Percentiles rank a stretch among this genome's conserved stretches.
These are phyloP conservation scores for Irineochytrium annulatum DNA, from an alignment of 192 early-diverging fungal genomes.

Conservation along the genomic window DNA sequence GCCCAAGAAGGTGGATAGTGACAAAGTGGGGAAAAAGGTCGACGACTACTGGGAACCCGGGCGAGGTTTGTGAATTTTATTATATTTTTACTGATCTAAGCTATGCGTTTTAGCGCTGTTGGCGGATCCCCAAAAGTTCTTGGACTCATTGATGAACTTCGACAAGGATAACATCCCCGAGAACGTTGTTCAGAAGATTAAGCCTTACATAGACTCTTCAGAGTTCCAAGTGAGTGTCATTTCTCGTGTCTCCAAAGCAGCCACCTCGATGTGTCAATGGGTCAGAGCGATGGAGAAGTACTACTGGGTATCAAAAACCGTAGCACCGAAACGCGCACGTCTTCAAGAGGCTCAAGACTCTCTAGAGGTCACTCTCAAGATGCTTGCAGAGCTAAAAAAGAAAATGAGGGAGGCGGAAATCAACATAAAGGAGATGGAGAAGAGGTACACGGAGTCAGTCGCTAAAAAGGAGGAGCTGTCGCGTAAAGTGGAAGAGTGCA, in stretches of 20 bases:
- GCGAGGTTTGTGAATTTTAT: conserved; percentile 2
- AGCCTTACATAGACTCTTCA: conserved; percentile 61
- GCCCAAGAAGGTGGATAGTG: conserved; percentile 60
- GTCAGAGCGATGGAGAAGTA: conserved; percentile 66
- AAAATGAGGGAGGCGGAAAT: conserved; percentile 56
- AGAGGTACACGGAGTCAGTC: conserved; percentile 51
- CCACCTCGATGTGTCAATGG: conserved; percentile 63
- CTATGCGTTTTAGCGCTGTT: conserved; percentile 24
- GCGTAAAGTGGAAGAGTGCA: conserved; percentile 58
- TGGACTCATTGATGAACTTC: conserved; percentile 57
- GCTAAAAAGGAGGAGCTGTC: conserved; percentile 62
- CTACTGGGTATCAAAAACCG: conserved; percentile 53
- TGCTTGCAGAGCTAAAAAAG: conserved; percentile 53
- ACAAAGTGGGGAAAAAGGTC: conserved; percentile 57
- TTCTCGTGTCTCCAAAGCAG: conserved; percentile 53
- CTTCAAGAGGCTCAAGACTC: conserved; percentile 54
- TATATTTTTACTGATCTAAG: background rate
- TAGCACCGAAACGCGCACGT: conserved; percentile 55
- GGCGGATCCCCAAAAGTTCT: conserved; percentile 57
- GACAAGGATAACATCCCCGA: conserved; percentile 61
- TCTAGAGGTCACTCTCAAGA: conserved; percentile 52
- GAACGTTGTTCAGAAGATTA: conserved; percentile 49
- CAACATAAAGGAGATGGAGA: conserved; percentile 64
- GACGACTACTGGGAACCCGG: conserved; percentile 58
- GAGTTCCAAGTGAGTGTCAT: conserved; percentile 60